Percentiles rank a stretch among this genome's conserved stretches.
These are phyloP conservation scores for Hymenoscyphus infarciens DNA, from an alignment of 2,329 filamentous ascomycete genomes.

Conservation along the genomic window DNA sequence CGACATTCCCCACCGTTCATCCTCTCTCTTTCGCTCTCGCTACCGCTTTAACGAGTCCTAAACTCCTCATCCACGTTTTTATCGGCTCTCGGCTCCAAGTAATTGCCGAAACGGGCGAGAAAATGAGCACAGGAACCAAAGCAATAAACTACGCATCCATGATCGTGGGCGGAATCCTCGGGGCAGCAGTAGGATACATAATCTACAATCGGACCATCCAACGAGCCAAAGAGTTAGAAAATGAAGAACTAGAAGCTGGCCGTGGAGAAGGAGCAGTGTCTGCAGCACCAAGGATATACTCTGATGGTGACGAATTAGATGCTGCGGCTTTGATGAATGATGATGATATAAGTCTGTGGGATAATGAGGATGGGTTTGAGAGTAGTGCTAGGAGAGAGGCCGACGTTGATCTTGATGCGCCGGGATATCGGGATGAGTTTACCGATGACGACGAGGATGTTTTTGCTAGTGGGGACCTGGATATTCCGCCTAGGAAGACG, in stretches of 20 bases:
- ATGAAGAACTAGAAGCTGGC: constrained; percentile 31
- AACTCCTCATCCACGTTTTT: constrained; percentile 88
- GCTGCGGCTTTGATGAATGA: constrained; percentile 32
- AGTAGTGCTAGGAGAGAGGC: constrained; percentile 14
- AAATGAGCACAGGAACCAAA: constrained; percentile 77
- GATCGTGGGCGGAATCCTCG: constrained; percentile 64
- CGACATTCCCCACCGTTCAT: constrained; percentile 85
- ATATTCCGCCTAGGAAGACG: constrained; percentile 8
- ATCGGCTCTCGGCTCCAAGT: constrained; percentile 80
- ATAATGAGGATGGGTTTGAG: constrained; percentile 24
- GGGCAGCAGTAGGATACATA: constrained; percentile 72
- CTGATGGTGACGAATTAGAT: constrained; percentile 18
- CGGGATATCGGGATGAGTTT: constrained; percentile 32
- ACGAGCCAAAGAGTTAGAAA: constrained; percentile 54
- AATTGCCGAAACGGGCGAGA: constrained; percentile 77
- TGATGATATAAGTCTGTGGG: constrained; percentile 37
- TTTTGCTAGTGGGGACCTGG: constrained; percentile 27
- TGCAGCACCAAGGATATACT: constrained; percentile 20
- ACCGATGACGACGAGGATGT: constrained; percentile 32
- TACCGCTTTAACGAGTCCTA: constrained; percentile 77
- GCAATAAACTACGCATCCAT: constrained; percentile 83
- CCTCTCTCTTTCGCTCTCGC: constrained; percentile 74
- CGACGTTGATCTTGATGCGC: background rate
- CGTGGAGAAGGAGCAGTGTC: constrained; percentile 13
- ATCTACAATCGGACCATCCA: constrained; percentile 75